A percentile compares a stretch with the other conserved stretches of the same genome.
These are phyloP conservation scores for Cladosporium sp. DNA, from an alignment of 2,329 filamentous ascomycete species.

Conservation along the genomic window DNA sequence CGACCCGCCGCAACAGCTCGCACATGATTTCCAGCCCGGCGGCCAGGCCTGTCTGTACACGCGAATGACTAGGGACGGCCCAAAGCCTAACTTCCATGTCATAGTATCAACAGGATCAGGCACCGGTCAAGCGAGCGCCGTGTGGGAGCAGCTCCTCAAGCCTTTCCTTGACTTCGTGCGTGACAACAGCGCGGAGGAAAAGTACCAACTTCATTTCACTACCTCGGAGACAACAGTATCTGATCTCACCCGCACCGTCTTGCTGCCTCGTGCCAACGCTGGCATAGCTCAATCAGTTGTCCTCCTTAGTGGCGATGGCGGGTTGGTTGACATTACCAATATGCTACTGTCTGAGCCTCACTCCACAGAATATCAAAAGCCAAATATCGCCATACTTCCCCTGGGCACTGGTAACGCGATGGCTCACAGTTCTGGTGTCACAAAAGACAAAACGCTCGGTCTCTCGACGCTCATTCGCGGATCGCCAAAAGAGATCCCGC, in stretches of 20 bases:
- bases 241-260: conserved; percentile 52
- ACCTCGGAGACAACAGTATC: conserved; percentile 59
- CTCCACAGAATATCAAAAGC: conserved; percentile 39
- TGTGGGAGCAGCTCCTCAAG: conserved; percentile 36
- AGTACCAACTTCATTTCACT: conserved; percentile 56
- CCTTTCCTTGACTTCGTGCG: conserved; percentile 42
- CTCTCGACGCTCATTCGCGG: conserved; percentile 36
- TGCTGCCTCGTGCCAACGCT: conserved; percentile 48
- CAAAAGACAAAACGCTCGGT: conserved; percentile 38
- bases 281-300: conserved; percentile 59
- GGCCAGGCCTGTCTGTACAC: conserved; percentile 16
- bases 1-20: conserved; percentile 22
- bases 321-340: conserved; percentile 78
- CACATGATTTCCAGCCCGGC: conserved; percentile 20
- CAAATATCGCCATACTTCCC: conserved; percentile 53
- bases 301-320: conserved; percentile 83
- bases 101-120: conserved; percentile 45
- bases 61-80: neutral
- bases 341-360: conserved; percentile 42
- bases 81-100: conserved; percentile 32
- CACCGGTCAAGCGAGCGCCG: conserved; percentile 35
- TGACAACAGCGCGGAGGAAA: conserved; percentile 17
- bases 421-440: conserved; percentile 41
- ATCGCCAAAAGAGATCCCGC: conserved; percentile 35
- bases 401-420: conserved; percentile 50